Percentiles rank a stretch among this genome's conserved stretches.
These are phyloP conservation scores for Alternaria viburni DNA, from an alignment of 2,329 filamentous ascomycete species.

Conservation along the genomic window DNA sequence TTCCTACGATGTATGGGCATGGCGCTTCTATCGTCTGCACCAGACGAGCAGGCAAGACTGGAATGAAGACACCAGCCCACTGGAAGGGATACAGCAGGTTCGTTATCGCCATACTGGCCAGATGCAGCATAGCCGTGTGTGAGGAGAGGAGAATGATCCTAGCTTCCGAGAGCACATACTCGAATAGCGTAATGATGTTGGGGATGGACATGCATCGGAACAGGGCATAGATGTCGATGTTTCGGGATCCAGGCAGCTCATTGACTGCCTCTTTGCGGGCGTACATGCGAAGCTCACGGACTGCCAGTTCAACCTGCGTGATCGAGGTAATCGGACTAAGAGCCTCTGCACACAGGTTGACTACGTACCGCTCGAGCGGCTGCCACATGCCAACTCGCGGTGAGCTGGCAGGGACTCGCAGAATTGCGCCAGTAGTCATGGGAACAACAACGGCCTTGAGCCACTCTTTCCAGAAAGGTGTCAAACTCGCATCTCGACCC, in stretches of 20 bases:
- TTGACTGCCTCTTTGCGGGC: constrained; percentile 91
- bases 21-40: constrained; percentile 92
- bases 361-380: constrained; percentile 92
- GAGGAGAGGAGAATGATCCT: constrained; percentile 96
- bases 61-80: constrained; percentile 95
- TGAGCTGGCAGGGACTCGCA: constrained; percentile 85
- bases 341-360: constrained; percentile 95
- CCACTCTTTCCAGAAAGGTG: constrained; percentile 99
- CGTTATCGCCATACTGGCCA: constrained; percentile 85
- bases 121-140: constrained; percentile 93
- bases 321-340: constrained; percentile 91
- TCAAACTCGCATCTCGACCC: constrained; percentile 80
- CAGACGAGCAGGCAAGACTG: constrained; percentile 83
- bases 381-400: constrained; percentile 94
- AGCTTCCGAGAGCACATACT: constrained; percentile 90
- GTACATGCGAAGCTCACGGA: constrained; percentile 89
- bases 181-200: constrained; percentile 90
- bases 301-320: constrained; percentile 90
- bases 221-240: constrained; percentile 89
- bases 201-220: constrained; percentile 89
- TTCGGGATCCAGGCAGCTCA: constrained; percentile 89
- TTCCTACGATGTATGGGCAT: constrained; percentile 95
- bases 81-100: constrained; percentile 88
- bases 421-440: constrained; percentile 86
- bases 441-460: constrained; percentile 90